phyloP scores from a whole-genome alignment of 148 eudicot genomes.

The Silene conica region DNA sequence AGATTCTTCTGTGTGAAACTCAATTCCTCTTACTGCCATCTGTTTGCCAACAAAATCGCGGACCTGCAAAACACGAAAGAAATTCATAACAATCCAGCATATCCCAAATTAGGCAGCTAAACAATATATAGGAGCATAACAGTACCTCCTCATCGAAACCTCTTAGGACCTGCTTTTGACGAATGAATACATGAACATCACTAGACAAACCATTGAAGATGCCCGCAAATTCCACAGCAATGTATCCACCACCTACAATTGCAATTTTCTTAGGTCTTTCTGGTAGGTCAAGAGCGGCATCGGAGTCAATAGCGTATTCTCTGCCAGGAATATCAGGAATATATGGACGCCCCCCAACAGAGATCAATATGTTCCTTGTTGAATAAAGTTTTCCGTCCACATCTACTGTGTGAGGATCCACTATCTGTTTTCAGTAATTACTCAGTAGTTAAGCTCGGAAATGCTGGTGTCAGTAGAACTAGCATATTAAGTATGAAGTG shows the following conservation, averaged over 20 bases:
- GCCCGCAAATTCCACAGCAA: constrained; percentile 95
- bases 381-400: constrained; percentile 86
- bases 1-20: constrained; percentile 84
- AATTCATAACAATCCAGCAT: constrained; percentile 1
- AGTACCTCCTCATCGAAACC: constrained; percentile 99
- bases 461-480: neutral
- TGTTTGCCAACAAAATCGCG: constrained; percentile 93
- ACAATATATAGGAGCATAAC: neutral
- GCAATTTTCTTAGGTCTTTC: constrained; percentile 88
- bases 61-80: constrained; percentile 38
- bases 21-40: constrained; percentile 83
- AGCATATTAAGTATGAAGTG: neutral
- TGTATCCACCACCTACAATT: constrained; percentile 97
- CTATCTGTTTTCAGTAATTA: constrained; percentile 48
- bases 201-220: constrained; percentile 88
- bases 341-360: constrained; percentile 93
- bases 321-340: constrained; percentile 92
- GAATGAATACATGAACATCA: constrained; percentile 88
- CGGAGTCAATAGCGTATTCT: constrained; percentile 88
- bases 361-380: constrained; percentile 75
- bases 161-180: constrained; percentile 83
- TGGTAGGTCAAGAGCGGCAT: constrained; percentile 92
- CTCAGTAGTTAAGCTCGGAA: constrained; percentile 13
- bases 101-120: constrained; percentile 7
- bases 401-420: constrained; percentile 92